Base-by-base conservation (phyloP, 2,329 filamentous ascomycete genomes). In the Trichoderma sp. region DNA sequence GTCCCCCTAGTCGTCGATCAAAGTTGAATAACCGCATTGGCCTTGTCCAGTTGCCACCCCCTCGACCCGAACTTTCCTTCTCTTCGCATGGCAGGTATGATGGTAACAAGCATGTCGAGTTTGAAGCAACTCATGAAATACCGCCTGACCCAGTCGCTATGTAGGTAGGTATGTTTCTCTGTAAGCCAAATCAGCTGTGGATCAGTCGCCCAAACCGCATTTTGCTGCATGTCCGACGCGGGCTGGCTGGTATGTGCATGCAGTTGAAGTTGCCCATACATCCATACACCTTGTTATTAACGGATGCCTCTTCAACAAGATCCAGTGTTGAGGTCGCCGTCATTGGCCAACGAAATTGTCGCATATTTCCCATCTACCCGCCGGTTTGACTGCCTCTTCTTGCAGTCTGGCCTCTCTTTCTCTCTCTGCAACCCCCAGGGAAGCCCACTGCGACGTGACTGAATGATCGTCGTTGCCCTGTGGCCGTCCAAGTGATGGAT, bases 1-100 rank as follows among this genome's bases (percentile, higher is more conserved):
- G 59, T 7, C 39, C 41, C 59, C 59, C 59, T 63, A 54, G 59
- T 55, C 59, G 59, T 63, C 59, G 59, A 63, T 63, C 59, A 55
- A 39, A 63, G 41, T 39, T 63, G 50, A 26, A 63, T 63, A 63
- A 47, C 19, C 47, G 34, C 57, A 30, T 30, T 48, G 30, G 50
- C 50, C 28, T 50, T 34, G 34, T 10, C 39, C 21, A 51, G 34
- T 52, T 24, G 28, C 58, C 51, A n/a, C 17, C 41, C 48, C 58
- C 24, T 52, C 28, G 26, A 52, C 50, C 50, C 17, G 50, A 52
- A 34, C 50, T 3, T 51, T 39, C 10, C 34, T 39, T 39, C 50
- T 52, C 50, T 34, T 52, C 10, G 50, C 50, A 14, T 39, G 34
- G 34, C 14, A 39, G 34, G 34, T 14, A 39, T 7, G 1, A 30